A percentile compares a stretch with the other conserved stretches of the same genome.
Conservation (phyloP, 2,329 filamentous ascomycete species). For the Colletotrichum godetiae region DNA sequence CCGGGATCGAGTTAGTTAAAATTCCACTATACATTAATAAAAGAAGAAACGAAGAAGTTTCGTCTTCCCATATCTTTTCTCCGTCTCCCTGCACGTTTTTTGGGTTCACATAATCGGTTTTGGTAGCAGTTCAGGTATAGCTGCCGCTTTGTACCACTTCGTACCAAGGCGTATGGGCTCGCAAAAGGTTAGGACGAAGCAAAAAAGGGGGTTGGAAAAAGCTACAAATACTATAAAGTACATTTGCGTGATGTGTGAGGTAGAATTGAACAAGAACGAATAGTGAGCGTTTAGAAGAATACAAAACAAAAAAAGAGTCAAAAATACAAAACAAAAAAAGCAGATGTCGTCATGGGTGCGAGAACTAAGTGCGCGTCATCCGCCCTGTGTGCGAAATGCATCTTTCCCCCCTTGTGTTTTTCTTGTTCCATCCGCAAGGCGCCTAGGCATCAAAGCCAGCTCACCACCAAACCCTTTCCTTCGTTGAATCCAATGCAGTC, state of each 20-base stretch:
- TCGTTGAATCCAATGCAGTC: not conserved
- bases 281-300: not conserved
- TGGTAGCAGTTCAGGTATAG: not conserved
- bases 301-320: not conserved
- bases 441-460: not conserved
- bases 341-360: slow-evolving; percentile 25
- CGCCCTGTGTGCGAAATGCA: slow-evolving; percentile 21
- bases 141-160: not conserved
- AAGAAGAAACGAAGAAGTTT: not conserved
- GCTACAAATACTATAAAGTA: not conserved
- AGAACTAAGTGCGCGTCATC: not conserved
- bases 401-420: not conserved
- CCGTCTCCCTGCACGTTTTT: not conserved
- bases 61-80: no score
- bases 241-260: not conserved
- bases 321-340: not conserved
- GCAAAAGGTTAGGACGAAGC: not conserved
- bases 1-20: not conserved
- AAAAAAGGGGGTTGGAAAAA: not conserved
- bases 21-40: not conserved
- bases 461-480: not conserved
- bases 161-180: not conserved
- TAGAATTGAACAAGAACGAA: not conserved
- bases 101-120: not conserved
- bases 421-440: slow-evolving; percentile 12